Percentiles rank a stretch among this genome's conserved stretches.
These are phyloP conservation scores for Epichloe typhina DNA, from an alignment of 2,329 filamentous ascomycete species.

Conservation along the genomic window DNA sequence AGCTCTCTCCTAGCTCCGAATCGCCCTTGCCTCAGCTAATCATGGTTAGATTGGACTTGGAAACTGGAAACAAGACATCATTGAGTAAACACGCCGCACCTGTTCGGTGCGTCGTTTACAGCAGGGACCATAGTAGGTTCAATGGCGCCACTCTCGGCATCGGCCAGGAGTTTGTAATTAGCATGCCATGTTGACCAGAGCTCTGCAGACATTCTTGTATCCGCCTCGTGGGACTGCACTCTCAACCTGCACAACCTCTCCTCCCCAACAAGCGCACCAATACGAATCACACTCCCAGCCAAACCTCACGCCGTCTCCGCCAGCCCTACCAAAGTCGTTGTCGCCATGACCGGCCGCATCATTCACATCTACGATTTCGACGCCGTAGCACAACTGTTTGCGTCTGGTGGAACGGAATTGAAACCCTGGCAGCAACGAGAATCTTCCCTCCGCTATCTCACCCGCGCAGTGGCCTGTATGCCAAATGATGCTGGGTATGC, in stretches of 20 bases:
- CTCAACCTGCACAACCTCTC: constrained; percentile 67
- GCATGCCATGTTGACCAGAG: background rate
- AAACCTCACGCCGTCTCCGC: constrained; percentile 84
- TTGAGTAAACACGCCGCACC: constrained; percentile 68
- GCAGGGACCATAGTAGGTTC: constrained; percentile 51
- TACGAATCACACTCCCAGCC: constrained; percentile 58
- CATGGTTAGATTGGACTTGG: constrained; percentile 47
- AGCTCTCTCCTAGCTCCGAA: background rate
- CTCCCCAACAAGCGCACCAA: constrained; percentile 37
- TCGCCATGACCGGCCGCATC: constrained; percentile 90
- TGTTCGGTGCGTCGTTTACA: constrained; percentile 77
- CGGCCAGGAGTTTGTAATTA: background rate
- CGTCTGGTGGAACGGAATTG: constrained; percentile 31
- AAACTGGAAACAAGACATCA: constrained; percentile 57
- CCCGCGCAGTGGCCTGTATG: constrained; percentile 87
- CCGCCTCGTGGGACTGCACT: constrained; percentile 86
- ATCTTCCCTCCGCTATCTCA: constrained; percentile 92
- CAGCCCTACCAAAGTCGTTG: constrained; percentile 68
- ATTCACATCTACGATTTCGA: constrained; percentile 88
- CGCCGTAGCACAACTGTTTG: constrained; percentile 44
- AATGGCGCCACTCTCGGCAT: background rate
- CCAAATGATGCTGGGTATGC: constrained; percentile 91
- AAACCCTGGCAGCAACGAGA: constrained; percentile 89
- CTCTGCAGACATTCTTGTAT: constrained; percentile 56
- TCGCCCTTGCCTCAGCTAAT: background rate